Evolutionary conservation across 2,329 filamentous ascomycete species (phyloP), one percentile per base, ranked within the genome.

Genomic region (Macrophomina tecta): DNA sequence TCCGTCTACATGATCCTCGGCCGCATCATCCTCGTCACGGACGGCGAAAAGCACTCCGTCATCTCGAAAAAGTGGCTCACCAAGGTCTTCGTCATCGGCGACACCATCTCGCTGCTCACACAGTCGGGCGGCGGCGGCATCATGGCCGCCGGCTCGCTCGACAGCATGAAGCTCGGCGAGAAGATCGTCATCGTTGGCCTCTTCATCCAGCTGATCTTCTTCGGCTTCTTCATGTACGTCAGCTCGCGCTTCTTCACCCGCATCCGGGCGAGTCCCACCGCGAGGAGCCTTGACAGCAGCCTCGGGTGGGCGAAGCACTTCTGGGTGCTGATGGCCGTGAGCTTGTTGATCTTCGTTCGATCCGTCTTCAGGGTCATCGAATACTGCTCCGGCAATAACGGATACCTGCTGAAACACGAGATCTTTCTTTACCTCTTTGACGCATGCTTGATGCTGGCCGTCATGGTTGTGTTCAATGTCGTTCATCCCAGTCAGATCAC

Each of bases 131-230:
- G 64, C 53, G 64, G 64, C 30, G 64, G 64, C 18, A 32, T 60
- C 32, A 46, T 66, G 52, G 58, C 55, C 4, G 46, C 16, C 14
- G 48, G 45, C 0, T 36, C 45, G 7, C 3, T 28, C 4, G 4
- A 34, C 11, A 30, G 30, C 23, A 45, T 34, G 18, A 30, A 51
- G 5, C 36, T 68, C 69, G 80, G 81, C 63, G 74, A 82, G 40
- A 76, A 78, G 64, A 76, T 86, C 63, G 78, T 86, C 48, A 72
- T 86, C n/a, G 79, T 72, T 7, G 84, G 84, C 1, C 77, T 87
- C 4, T 75, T 82, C 18, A 72, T 86, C 42, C 84, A 87, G 68
- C 76, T 86, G 66, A 56, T 79, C 64, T 83, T 84, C 70, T 86
- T 86, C 72, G 75, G 79, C 16, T 78, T 84, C 66, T 86, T 86